Base-by-base conservation (phyloP, 139 green algal species). In the Astrephomene gubernaculifera region DNA sequence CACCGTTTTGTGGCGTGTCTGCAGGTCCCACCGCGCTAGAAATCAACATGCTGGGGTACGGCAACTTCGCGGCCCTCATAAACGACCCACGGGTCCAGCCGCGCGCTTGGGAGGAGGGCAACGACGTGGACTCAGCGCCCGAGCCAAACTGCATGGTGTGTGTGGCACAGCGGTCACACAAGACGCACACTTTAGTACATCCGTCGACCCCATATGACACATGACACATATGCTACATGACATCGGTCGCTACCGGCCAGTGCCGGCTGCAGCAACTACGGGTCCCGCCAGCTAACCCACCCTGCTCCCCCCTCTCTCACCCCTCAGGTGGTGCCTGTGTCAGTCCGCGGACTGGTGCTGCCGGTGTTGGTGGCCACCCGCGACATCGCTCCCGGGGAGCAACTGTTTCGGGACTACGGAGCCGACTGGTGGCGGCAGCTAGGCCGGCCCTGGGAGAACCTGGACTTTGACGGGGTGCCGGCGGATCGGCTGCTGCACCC, bases 1-100 rank as follows among this genome's bases (percentile, higher is more conserved):
- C n/a, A n/a, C n/a, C n/a, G n/a, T n/a, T n/a, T n/a, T n/a, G n/a
- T n/a, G n/a, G n/a, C n/a, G n/a, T n/a, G n/a, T n/a, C n/a, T n/a
- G 29, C 43, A 76, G 69, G 27, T 2, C 41, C 69, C 41, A 44
- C 19, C 4, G 31, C 49, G 2, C n/a, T 81, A 52, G 72, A 82
- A 35, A 35, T 82, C 25, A 82, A 65, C 75, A 82, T 82, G 75
- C 75, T 82, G 27, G 75, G 75, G 5, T 82, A 71, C 57, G 76
- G 76, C 29, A 83, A 83, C 76, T 17, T 72, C 39, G 76, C 60
- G n/a, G 76, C 76, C 4, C 60, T 83, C 4, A 31, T 83, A 4
- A 72, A 72, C 61, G 76, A 83, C 76, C 76, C 76, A 36, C 76
- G 76, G 36, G 41, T 70, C 60, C 4, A 60, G 7, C 76, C 76